A percentile compares a stretch with the other conserved stretches of the same genome.
phyloP scores from a whole-genome alignment of 2,329 filamentous ascomycete species.

The Calcarisporium arbuscula region DNA sequence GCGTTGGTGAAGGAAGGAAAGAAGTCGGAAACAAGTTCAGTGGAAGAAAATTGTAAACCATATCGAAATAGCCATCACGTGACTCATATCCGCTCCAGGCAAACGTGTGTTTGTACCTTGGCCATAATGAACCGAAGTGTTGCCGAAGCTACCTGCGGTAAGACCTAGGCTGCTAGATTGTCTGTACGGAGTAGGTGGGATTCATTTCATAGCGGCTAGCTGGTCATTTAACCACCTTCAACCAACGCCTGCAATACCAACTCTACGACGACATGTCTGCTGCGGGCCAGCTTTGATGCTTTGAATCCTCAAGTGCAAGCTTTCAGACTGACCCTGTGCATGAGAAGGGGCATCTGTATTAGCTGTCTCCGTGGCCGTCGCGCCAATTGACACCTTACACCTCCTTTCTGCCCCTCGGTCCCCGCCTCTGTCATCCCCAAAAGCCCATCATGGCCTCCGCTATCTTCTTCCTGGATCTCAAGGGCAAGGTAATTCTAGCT shows the following conservation, averaged over 20 bases:
- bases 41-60: too few species aligned
- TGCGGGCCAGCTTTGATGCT: slow-evolving; percentile 2
- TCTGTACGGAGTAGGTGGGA: too few species aligned
- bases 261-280: slow-evolving; percentile 6
- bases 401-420: slow-evolving; percentile 19
- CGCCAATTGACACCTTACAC: slow-evolving; percentile 11
- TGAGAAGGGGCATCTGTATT: background rate
- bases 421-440: slow-evolving; percentile 12
- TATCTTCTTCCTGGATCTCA: slow-evolving; percentile 96
- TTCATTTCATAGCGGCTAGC: too few species aligned
- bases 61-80: too few species aligned
- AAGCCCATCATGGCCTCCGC: slow-evolving; percentile 78
- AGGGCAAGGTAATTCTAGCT: slow-evolving; percentile 78
- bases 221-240: slow-evolving; percentile 4
- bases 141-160: too few species aligned
- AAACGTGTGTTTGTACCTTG: too few species aligned
- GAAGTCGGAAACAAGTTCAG: slow-evolving; percentile 17
- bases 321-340: background rate
- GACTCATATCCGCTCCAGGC: too few species aligned
- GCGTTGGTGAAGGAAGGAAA: slow-evolving; percentile 53
- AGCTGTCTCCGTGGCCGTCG: slow-evolving; percentile 15
- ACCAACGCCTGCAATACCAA: slow-evolving; percentile 7
- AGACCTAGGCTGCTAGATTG: too few species aligned
- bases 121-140: too few species aligned
- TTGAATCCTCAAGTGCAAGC: background rate